Evolutionary conservation across 768 basidiomycete species (phyloP).

Genomic region (Leccinum ochraceum): DNA sequence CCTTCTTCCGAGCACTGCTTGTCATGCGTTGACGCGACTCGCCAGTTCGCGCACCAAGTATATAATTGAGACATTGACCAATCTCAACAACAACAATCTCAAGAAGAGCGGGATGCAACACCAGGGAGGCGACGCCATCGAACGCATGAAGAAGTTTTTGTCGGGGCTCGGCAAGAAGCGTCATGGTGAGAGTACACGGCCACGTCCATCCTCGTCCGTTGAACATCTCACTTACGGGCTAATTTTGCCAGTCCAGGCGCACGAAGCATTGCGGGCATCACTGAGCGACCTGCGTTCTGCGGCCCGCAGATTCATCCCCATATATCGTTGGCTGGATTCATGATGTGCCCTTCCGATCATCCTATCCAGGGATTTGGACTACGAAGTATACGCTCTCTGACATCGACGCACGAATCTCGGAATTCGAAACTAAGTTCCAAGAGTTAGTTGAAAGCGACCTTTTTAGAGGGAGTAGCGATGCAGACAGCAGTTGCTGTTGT

Average conservation of each 20-base stretch:
- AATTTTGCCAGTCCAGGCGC: slow-evolving; percentile 60
- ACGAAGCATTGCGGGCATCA: slow-evolving; percentile 85
- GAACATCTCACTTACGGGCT: slow-evolving; percentile 1
- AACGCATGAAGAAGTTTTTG: too few species aligned
- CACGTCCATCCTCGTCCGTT: too few species aligned
- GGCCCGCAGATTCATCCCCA: slow-evolving; percentile 16
- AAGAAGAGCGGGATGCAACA: too few species aligned
- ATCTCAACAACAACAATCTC: too few species aligned
- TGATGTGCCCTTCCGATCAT: neutral
- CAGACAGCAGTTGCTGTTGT: neutral
- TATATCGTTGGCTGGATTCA: neutral
- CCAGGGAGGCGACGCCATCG: too few species aligned
- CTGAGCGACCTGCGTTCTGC: slow-evolving; percentile 84
- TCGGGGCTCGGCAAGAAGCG: too few species aligned
- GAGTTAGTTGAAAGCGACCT: neutral
- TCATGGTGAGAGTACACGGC: too few species aligned
- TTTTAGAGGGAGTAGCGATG: neutral
- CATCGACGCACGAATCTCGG: neutral
- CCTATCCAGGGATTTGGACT: neutral
- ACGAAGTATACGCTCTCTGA: too few species aligned
- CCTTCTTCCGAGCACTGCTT: neutral
- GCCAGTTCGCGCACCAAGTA: slow-evolving; percentile 60
- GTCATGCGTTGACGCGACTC: slow-evolving; percentile 2
- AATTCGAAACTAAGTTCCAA: neutral
- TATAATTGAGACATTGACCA: too few species aligned